Conservation (phyloP, 805 yeast species). For the Saccharomycodes ludwigii region DNA sequence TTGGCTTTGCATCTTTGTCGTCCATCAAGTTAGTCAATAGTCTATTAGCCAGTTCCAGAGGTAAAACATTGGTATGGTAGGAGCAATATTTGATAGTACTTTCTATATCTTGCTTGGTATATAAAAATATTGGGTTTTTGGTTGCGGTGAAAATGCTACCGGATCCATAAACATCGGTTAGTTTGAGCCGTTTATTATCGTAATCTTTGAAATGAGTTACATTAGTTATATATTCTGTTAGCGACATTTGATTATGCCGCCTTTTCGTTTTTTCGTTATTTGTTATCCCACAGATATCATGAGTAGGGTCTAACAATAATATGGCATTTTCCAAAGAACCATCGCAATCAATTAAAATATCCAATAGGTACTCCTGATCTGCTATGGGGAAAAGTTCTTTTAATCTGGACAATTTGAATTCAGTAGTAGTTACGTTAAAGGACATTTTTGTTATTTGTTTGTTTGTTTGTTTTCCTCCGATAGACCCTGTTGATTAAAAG, state of each 20-base stretch:
- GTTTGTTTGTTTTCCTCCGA: too few relatives aligned
- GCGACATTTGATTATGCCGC: conserved; percentile 2
- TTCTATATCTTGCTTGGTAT: conserved; percentile 40
- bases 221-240: conserved; percentile 12
- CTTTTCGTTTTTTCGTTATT: conserved; percentile 6
- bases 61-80: conserved; percentile 39
- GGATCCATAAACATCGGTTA: conserved; percentile 10
- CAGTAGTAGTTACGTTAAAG: too few relatives aligned
- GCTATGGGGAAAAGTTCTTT: conserved; percentile 30
- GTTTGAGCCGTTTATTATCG: conserved; percentile 3
- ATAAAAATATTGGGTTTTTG: conserved; percentile 27
- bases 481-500: too few relatives aligned
- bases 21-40: conserved; percentile 31
- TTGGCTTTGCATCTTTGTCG: conserved; percentile 28
- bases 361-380: conserved; percentile 31
- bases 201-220: conserved; percentile 11
- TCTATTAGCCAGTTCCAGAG: conserved; percentile 33
- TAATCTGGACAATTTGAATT: conserved; percentile 28
- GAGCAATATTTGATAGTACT: conserved; percentile 38
- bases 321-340: conserved; percentile 38
- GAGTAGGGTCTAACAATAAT: conserved; percentile 24
- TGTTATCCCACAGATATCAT: conserved; percentile 2
- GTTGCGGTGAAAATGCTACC: conserved; percentile 5
- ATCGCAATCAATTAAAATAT: conserved; percentile 39
- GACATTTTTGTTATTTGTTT: too few relatives aligned